These are phyloP conservation scores for Epichloe amarillans DNA, from an alignment of 2,329 filamentous ascomycete genomes.

Conservation along the genomic window DNA sequence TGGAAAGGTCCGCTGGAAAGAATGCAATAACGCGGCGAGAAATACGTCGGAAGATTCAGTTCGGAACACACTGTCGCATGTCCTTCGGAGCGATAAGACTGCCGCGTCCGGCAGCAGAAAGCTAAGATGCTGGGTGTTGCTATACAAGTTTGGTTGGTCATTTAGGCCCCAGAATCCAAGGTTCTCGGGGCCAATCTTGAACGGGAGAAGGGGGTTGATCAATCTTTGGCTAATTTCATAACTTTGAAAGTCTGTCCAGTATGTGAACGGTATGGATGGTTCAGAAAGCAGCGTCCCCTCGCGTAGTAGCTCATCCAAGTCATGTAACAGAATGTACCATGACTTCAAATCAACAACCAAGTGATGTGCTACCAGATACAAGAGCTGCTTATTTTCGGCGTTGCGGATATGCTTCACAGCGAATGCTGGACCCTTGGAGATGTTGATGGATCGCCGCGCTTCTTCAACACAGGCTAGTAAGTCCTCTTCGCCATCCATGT, in stretches of 20 bases:
- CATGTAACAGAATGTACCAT: conserved; percentile 36
- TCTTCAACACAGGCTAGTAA: conserved; percentile 26
- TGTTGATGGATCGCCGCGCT: conserved; percentile 31
- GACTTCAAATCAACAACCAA: conserved; percentile 37
- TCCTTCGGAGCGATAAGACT: conserved; percentile 27
- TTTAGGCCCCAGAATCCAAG: conserved; percentile 34
- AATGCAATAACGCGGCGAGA: conserved; percentile 38
- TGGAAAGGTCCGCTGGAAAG: conserved; percentile 41
- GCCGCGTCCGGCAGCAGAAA: conserved; percentile 31
- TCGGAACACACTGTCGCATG: conserved; percentile 31
- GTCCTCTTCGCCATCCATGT: conserved; percentile 27
- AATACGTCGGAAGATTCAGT: conserved; percentile 42
- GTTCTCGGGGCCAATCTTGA: conserved; percentile 25
- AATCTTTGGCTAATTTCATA: conserved; percentile 20
- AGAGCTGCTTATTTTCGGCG: conserved; percentile 29
- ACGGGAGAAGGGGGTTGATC: conserved; percentile 23
- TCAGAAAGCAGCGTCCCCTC: conserved; percentile 30
- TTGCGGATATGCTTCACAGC: conserved; percentile 34
- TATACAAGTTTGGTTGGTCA: conserved; percentile 30
- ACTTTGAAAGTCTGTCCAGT: conserved; percentile 35
- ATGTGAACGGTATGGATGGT: conserved; percentile 32
- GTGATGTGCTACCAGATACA: conserved; percentile 38
- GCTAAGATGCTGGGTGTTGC: conserved; percentile 25
- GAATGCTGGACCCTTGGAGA: conserved; percentile 38
- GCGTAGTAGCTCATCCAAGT: conserved; percentile 35